A percentile compares a stretch with the other conserved stretches of the same genome.
phyloP scores from a whole-genome alignment of 192 early-diverging fungal species.

The Podila epicladia region DNA sequence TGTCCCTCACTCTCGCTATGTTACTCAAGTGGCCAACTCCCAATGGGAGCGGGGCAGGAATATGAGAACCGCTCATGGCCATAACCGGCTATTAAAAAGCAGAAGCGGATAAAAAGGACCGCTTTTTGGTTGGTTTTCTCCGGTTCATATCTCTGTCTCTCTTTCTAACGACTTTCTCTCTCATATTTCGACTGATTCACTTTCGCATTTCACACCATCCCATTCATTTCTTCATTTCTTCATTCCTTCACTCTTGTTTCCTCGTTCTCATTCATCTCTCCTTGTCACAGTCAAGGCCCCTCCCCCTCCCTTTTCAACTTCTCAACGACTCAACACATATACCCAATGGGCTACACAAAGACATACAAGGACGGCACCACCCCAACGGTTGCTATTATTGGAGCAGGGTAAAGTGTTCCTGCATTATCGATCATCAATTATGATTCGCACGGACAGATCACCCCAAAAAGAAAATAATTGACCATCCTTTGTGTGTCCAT shows the following conservation, averaged over 20 bases:
- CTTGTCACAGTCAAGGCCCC: not conserved
- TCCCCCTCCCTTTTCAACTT: not conserved
- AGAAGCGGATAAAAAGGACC: no score
- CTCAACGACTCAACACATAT: not conserved
- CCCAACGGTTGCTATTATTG: slow-evolving; percentile 56
- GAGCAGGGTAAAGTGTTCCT: slow-evolving; percentile 47
- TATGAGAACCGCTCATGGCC: no score
- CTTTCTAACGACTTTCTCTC: no score
- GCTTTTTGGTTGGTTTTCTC: no score
- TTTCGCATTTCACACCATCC: not conserved
- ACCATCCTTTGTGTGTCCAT: slow-evolving; percentile 2
- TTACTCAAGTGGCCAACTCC: no score
- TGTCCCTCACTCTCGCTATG: no score
- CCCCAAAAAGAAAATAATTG: slow-evolving; percentile 2
- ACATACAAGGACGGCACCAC: slow-evolving; percentile 42
- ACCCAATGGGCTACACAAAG: slow-evolving; percentile 38
- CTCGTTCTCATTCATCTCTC: not conserved
- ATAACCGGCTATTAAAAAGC: no score
- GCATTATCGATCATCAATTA: not conserved
- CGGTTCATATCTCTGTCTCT: no score
- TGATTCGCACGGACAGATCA: no score
- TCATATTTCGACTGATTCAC: not conserved
- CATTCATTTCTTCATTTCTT: no score
- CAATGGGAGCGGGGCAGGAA: no score
- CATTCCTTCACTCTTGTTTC: not conserved